Evolutionary conservation across 164 flowering plant species (phyloP).

Genomic region (Houttuynia cordata): DNA sequence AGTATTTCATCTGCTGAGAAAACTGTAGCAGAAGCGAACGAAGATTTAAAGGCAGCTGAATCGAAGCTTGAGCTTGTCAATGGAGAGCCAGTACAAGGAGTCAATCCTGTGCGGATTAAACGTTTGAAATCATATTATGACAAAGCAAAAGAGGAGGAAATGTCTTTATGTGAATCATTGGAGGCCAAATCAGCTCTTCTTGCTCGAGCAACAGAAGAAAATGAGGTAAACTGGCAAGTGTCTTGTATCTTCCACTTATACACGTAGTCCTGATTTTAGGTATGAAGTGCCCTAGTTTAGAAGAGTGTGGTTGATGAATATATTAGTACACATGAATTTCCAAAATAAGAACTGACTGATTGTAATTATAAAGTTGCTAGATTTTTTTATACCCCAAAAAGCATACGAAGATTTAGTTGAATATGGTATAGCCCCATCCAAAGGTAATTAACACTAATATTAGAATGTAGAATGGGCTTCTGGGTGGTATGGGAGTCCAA

Average conservation of each 20-base stretch:
- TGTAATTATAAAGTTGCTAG: not conserved
- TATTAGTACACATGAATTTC: not conserved
- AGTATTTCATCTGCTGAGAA: constrained; percentile 44
- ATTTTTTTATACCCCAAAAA: not conserved
- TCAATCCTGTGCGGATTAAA: constrained; percentile 66
- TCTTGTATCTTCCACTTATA: not conserved
- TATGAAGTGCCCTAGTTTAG: not conserved
- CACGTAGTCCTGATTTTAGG: not conserved
- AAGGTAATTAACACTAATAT: not conserved
- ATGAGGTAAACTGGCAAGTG: constrained; percentile 46
- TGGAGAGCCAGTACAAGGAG: constrained; percentile 91
- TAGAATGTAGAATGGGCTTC: not conserved
- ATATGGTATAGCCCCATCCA: not conserved
- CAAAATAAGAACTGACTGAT: not conserved
- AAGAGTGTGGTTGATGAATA: not conserved
- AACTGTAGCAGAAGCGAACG: constrained; percentile 49
- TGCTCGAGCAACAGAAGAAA: constrained; percentile 68
- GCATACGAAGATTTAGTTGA: not conserved
- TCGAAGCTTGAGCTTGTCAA: constrained; percentile 72
- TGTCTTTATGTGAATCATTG: constrained; percentile 57
- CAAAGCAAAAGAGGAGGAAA: constrained; percentile 54
- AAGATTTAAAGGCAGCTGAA: constrained; percentile 66
- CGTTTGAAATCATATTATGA: constrained; percentile 61
- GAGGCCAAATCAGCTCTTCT: constrained; percentile 93
- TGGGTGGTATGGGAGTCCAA: too few species aligned